Percentiles rank a stretch among this genome's conserved stretches.
These are phyloP conservation scores for Tulasnella sp. DNA, from an alignment of 768 basidiomycete species.

Conservation along the genomic window DNA sequence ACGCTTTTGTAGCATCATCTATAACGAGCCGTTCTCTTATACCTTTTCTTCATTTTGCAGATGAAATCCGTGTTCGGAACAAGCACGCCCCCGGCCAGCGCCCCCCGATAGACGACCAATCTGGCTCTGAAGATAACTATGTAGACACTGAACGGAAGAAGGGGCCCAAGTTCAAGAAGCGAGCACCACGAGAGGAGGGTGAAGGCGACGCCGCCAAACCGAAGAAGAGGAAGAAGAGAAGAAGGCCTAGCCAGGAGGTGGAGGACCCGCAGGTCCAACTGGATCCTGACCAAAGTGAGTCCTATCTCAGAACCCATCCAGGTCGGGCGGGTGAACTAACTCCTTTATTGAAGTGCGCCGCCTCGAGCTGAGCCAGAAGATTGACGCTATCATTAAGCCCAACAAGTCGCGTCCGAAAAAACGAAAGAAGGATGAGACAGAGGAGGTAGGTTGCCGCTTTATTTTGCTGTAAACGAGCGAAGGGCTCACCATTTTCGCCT, in stretches of 20 bases:
- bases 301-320: no score
- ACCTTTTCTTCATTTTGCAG: no score
- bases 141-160: slow-evolving; percentile 27
- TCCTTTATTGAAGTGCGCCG: slow-evolving; percentile 47
- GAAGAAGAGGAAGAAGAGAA: slow-evolving; percentile 23
- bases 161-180: slow-evolving; percentile 26
- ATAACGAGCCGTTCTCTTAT: slow-evolving; percentile 17
- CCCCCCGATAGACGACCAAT: slow-evolving; percentile 30
- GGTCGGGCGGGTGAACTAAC: no score
- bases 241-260: slow-evolving; percentile 30
- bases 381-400: slow-evolving; percentile 79
- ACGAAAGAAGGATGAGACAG: slow-evolving; percentile 62
- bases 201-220: slow-evolving; percentile 23
- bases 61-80: slow-evolving; percentile 18
- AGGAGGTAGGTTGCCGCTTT: slow-evolving; percentile 41
- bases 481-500: neutral
- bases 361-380: slow-evolving; percentile 65
- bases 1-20: neutral
- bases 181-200: slow-evolving; percentile 19
- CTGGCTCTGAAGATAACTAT: slow-evolving; percentile 45
- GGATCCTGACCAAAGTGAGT: slow-evolving; percentile 22
- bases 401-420: slow-evolving; percentile 60
- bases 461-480: neutral
- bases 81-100: slow-evolving; percentile 24
- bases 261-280: slow-evolving; percentile 39